Conservation (phyloP, 805 yeast genomes). For the baker's yeast (Saccharomyces cerevisiae) region DNA sequence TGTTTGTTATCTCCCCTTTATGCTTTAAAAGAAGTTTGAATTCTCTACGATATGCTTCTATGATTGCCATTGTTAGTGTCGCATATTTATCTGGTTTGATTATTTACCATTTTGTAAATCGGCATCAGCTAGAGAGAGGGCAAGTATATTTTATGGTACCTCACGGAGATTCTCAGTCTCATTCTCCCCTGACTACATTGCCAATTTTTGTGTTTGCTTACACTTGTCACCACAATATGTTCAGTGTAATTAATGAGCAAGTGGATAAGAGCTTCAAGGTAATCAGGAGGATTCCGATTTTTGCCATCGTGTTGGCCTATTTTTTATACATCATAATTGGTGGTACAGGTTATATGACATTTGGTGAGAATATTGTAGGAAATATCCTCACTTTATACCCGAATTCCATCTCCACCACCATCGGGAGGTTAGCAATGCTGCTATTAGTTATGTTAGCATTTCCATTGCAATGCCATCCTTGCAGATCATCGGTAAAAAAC, state of each 20-base stretch:
- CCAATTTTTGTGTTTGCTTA: conserved; percentile 93
- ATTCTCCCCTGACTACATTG: conserved; percentile 55
- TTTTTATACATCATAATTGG: conserved; percentile 66
- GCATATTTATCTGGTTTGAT: conserved; percentile 69
- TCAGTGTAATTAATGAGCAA: conserved; percentile 78
- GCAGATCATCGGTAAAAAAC: conserved; percentile 73
- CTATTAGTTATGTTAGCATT: conserved; percentile 74
- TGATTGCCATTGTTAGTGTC: conserved; percentile 75
- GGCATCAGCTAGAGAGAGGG: conserved; percentile 33
- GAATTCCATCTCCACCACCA: conserved; percentile 50
- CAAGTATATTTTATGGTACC: conserved; percentile 43
- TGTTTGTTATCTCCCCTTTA: conserved; percentile 38
- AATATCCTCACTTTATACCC: conserved; percentile 77
- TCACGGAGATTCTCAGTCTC: conserved; percentile 30
- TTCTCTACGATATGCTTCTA: conserved; percentile 76
- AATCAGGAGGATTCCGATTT: conserved; percentile 39
- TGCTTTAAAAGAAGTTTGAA: conserved; percentile 70
- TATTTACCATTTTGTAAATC: conserved; percentile 48
- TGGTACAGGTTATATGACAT: conserved; percentile 73
- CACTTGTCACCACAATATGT: conserved; percentile 95
- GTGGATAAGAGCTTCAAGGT: conserved; percentile 42
- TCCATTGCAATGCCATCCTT: conserved; percentile 87
- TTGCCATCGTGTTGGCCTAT: conserved; percentile 54
- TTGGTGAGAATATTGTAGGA: conserved; percentile 72
- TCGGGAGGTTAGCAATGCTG: conserved; percentile 77